Conservation (phyloP, 495 filamentous ascomycete genomes). For the Durotheca rogersii region DNA sequence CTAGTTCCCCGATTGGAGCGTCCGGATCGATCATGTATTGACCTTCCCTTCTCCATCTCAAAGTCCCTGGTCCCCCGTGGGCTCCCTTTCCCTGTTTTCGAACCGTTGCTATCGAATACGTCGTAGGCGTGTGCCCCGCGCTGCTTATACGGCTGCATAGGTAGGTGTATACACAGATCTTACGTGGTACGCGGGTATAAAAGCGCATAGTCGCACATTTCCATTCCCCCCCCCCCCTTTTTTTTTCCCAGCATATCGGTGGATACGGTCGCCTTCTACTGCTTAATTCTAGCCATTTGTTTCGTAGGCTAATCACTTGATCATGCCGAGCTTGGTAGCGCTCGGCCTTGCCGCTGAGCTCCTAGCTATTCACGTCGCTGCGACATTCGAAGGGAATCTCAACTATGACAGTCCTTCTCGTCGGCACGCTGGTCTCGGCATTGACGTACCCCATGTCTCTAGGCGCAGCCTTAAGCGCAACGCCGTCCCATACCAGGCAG, state of each 20-base stretch:
- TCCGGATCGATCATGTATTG: conserved; percentile 2
- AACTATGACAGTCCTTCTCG: conserved; percentile 62
- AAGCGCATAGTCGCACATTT: no score
- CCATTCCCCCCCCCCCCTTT: no score
- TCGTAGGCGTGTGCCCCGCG: conserved; percentile 15
- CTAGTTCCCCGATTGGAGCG: conserved; percentile 11
- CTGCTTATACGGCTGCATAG: conserved; percentile 11
- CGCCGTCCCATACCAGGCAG: conserved; percentile 56
- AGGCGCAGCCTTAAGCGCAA: conserved; percentile 47
- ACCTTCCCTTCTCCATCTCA: conserved; percentile 19
- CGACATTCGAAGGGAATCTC: conserved; percentile 48
- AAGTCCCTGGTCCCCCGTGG: not conserved
- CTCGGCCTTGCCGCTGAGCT: conserved; percentile 14
- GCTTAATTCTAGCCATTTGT: not conserved
- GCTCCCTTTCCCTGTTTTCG: not conserved
- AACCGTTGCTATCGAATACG: conserved; percentile 3
- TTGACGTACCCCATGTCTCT: conserved; percentile 50
- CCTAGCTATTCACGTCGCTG: conserved; percentile 9
- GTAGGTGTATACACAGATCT: no score
- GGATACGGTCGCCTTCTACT: not conserved
- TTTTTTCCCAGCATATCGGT: not conserved
- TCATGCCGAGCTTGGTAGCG: conserved; percentile 11
- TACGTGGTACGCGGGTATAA: no score
- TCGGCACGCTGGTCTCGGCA: conserved; percentile 56
- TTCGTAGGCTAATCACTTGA: no score